phyloP scores from a whole-genome alignment of 495 filamentous ascomycete genomes.

The Hypoxylon rickii region DNA sequence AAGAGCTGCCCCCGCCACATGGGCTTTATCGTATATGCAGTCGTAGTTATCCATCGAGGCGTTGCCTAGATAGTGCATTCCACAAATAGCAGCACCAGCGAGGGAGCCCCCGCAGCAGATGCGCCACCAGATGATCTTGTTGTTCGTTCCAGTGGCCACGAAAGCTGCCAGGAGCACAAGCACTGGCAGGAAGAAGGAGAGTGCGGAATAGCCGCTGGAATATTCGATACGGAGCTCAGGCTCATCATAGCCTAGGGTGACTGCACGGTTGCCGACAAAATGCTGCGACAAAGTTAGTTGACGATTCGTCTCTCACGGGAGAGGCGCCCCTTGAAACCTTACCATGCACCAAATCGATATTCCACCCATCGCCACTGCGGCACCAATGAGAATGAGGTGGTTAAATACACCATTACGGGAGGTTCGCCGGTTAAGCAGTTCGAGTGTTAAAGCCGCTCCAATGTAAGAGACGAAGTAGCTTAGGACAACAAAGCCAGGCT shows the following conservation, averaged over 20 bases:
- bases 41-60: conserved; percentile 79
- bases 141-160: conserved; percentile 61
- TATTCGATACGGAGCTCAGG: conserved; percentile 71
- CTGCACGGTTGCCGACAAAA: conserved; percentile 83
- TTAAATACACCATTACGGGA: conserved; percentile 69
- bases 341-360: conserved; percentile 72
- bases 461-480: conserved; percentile 80
- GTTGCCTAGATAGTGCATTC: conserved; percentile 91
- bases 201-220: conserved; percentile 68
- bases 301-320: neutral
- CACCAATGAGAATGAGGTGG: conserved; percentile 71
- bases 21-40: conserved; percentile 57
- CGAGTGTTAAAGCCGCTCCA: conserved; percentile 77
- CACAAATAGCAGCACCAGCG: conserved; percentile 74
- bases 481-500: conserved; percentile 66
- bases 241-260: conserved; percentile 66
- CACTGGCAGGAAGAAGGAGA: conserved; percentile 83
- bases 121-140: conserved; percentile 59
- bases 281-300: conserved; percentile 52
- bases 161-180: conserved; percentile 75
- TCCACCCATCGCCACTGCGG: conserved; percentile 78
- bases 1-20: conserved; percentile 69
- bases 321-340: conserved; percentile 14
- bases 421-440: conserved; percentile 78
- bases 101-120: conserved; percentile 66